Evolutionary conservation across 2,329 filamentous ascomycete species (phyloP).

Genomic region (Ampelomyces quisqualis): DNA sequence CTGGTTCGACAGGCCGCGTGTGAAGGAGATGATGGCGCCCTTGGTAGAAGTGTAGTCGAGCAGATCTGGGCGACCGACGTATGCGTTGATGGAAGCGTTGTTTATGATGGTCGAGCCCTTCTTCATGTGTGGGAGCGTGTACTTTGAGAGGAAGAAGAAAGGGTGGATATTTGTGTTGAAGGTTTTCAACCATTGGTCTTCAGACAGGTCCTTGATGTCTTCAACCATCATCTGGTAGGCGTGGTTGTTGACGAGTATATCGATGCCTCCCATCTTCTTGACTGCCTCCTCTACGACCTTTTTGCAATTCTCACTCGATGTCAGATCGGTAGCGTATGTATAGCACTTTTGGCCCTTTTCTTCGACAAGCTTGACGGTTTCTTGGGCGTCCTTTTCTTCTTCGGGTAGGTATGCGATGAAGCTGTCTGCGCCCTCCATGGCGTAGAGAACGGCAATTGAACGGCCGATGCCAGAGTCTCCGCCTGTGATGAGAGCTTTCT

Average conservation of each 20-base stretch:
- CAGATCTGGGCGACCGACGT: conserved; percentile 75
- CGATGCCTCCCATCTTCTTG: conserved; percentile 65
- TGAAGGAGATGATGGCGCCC: conserved; percentile 78
- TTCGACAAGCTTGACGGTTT: conserved; percentile 71
- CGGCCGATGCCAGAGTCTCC: conserved; percentile 79
- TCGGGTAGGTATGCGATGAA: conserved; percentile 73
- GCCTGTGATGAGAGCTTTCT: conserved; percentile 76
- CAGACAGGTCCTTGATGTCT: conserved; percentile 68
- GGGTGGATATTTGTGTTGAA: conserved; percentile 84
- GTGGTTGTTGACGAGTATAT: conserved; percentile 73
- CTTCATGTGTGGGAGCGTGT: conserved; percentile 72
- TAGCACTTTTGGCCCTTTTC: conserved; percentile 66
- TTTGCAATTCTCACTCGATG: conserved; percentile 66
- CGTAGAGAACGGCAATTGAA: conserved; percentile 72
- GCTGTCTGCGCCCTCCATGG: conserved; percentile 75
- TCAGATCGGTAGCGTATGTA: conserved; percentile 65
- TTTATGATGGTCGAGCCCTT: conserved; percentile 79
- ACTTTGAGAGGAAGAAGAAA: conserved; percentile 79
- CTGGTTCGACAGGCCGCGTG: conserved; percentile 74
- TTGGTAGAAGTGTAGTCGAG: conserved; percentile 81
- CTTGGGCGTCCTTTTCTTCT: conserved; percentile 73
- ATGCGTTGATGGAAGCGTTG: conserved; percentile 80
- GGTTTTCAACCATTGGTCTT: conserved; percentile 77
- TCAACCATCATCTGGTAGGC: conserved; percentile 73
- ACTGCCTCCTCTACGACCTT: conserved; percentile 67